A percentile compares a stretch with the other conserved stretches of the same genome.
These are phyloP conservation scores for Pythium volutum DNA, from an alignment of 352 stramenopile species.

Conservation along the genomic window DNA sequence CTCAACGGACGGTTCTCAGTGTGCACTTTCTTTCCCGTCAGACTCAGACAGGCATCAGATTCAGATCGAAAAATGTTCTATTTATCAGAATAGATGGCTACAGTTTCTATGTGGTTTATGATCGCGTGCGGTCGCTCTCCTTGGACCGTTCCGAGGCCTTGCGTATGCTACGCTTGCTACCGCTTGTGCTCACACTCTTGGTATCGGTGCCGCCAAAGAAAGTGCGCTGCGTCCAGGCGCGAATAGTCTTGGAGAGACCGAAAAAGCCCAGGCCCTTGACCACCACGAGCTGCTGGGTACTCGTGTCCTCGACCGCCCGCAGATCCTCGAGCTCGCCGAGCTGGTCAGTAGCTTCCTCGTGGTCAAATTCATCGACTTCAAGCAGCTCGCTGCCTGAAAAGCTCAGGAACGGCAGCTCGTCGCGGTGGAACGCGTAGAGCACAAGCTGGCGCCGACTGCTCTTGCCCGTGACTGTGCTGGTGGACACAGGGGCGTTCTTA, in stretches of 20 bases:
- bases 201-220: constrained; percentile 16
- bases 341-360: constrained; percentile 6
- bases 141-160: constrained; percentile 16
- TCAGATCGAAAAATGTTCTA: too few relatives aligned
- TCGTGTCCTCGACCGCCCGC: constrained; percentile 17
- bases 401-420: constrained; percentile 59
- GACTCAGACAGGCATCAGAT: too few relatives aligned
- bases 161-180: neutral
- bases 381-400: constrained; percentile 36
- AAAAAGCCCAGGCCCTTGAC: constrained; percentile 55
- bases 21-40: too few relatives aligned
- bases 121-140: constrained; percentile 4
- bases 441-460: constrained; percentile 18
- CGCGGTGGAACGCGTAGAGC: constrained; percentile 62
- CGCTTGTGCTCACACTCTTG: too few relatives aligned
- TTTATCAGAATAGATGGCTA: neutral
- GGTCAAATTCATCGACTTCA: constrained; percentile 28
- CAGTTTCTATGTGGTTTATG: neutral
- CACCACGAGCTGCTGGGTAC: constrained; percentile 31
- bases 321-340: constrained; percentile 27
- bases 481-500: neutral
- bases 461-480: neutral
- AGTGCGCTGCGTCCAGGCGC: constrained; percentile 16
- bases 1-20: too few relatives aligned
- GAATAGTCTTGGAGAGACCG: constrained; percentile 26